These are phyloP conservation scores for Orbilia ellipsospora DNA, from an alignment of 2,329 filamentous ascomycete species.

Conservation along the genomic window DNA sequence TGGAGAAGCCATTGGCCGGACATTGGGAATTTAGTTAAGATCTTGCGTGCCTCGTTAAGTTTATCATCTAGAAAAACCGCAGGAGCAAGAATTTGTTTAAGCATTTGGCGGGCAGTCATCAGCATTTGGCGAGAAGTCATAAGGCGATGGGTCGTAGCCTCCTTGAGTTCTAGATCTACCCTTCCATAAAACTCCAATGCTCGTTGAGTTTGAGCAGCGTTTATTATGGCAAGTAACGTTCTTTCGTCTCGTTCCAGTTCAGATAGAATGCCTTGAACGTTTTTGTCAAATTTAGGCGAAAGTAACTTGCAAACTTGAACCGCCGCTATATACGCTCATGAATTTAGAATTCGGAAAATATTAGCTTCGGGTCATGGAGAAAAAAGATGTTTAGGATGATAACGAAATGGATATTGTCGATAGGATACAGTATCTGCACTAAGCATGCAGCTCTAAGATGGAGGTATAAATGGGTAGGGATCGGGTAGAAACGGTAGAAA, in stretches of 20 bases:
- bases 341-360: no score
- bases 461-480: no score
- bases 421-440: no score
- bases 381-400: no score
- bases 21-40: not conserved
- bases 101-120: conserved; percentile 3
- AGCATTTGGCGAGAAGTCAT: no score
- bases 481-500: no score
- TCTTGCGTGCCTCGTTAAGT: not conserved
- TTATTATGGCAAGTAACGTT: conserved; percentile 1
- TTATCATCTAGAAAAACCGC: not conserved
- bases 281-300: no score
- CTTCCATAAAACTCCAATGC: conserved; percentile 1
- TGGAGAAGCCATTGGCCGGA: conserved; percentile 12
- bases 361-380: no score
- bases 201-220: conserved; percentile 2
- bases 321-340: no score
- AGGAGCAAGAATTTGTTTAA: conserved; percentile 20
- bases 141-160: conserved; percentile 10
- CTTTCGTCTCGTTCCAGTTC: conserved; percentile 19
- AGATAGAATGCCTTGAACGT: not conserved
- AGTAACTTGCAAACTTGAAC: no score
- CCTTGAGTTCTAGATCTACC: conserved; percentile 12
- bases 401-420: no score
- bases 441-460: no score